Evolutionary conservation across 805 yeast species (phyloP).

Genomic region (Vanderwaltozyma polyspora): DNA sequence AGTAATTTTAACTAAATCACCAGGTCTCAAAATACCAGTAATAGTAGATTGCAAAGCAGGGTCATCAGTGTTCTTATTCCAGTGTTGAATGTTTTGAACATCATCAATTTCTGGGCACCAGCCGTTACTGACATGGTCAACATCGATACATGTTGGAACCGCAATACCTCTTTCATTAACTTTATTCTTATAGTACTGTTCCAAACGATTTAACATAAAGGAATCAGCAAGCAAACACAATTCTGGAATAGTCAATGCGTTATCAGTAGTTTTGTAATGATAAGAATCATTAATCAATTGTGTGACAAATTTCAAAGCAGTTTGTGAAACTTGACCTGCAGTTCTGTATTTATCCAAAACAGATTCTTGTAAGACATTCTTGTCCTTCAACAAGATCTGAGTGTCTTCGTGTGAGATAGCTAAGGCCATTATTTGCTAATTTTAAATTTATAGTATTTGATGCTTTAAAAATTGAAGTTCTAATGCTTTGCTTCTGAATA

Average conservation of each 20-base stretch:
- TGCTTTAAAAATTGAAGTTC: too few relatives aligned
- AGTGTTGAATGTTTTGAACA: slow-evolving; percentile 27
- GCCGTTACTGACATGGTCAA: slow-evolving; percentile 65
- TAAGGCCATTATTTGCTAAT: slow-evolving; percentile 43
- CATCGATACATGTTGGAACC: slow-evolving; percentile 80
- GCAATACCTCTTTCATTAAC: slow-evolving; percentile 87
- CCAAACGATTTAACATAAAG: slow-evolving; percentile 49
- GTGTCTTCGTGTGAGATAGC: slow-evolving; percentile 68
- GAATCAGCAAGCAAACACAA: slow-evolving; percentile 77
- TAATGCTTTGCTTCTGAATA: too few relatives aligned
- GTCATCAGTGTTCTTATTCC: slow-evolving; percentile 16
- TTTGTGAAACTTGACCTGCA: slow-evolving; percentile 84
- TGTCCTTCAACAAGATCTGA: slow-evolving; percentile 58
- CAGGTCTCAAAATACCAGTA: slow-evolving; percentile 35
- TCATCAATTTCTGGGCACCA: slow-evolving; percentile 81
- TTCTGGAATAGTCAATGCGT: slow-evolving; percentile 46
- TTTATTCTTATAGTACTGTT: slow-evolving; percentile 46
- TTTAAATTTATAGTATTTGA: neutral
- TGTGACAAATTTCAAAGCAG: slow-evolving; percentile 57
- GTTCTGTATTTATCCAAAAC: slow-evolving; percentile 73
- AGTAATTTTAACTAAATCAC: slow-evolving; percentile 77
- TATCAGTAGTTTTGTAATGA: slow-evolving; percentile 36
- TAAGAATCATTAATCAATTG: slow-evolving; percentile 62
- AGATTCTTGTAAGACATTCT: slow-evolving; percentile 49
- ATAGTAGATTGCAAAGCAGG: slow-evolving; percentile 15